Conservation (phyloP, 495 filamentous ascomycete genomes). For the Pseudotulostoma volvatum region DNA sequence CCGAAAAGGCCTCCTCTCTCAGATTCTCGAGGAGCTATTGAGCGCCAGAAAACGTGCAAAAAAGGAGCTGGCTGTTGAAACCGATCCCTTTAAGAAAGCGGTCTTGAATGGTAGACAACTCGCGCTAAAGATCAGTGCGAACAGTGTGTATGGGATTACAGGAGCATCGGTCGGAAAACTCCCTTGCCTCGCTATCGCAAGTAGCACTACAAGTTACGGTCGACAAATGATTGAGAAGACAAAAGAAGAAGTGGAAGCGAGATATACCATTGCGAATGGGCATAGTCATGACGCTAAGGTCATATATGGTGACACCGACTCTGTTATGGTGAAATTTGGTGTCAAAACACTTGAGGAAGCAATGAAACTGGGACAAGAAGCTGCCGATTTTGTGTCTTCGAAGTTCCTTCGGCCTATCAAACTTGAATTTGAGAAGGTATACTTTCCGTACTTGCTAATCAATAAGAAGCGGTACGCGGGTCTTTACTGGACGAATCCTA, state of each 20-base stretch:
- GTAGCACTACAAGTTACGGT: constrained; percentile 88
- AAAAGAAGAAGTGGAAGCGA: constrained; percentile 76
- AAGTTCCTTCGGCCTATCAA: constrained; percentile 96
- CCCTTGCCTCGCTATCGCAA: constrained; percentile 87
- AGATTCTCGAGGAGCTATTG: constrained; percentile 89
- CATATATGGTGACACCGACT: constrained; percentile 98
- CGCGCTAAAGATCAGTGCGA: constrained; percentile 90
- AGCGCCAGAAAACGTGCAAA: constrained; percentile 84
- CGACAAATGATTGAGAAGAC: constrained; percentile 98
- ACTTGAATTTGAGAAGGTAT: constrained; percentile 98
- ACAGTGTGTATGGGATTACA: constrained; percentile 95
- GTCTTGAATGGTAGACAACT: constrained; percentile 95
- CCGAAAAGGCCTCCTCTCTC: constrained; percentile 80
- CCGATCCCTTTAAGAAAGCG: constrained; percentile 91
- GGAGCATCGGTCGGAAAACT: constrained; percentile 92
- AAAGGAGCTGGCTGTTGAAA: constrained; percentile 77
- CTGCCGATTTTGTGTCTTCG: constrained; percentile 66
- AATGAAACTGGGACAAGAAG: constrained; percentile 91
- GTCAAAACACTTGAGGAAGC: constrained; percentile 64
- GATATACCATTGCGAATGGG: constrained; percentile 83
- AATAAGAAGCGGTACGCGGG: constrained; percentile 99
- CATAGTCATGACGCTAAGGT: constrained; percentile 89
- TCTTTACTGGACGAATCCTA: constrained; percentile 85
- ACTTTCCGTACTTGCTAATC: constrained; percentile 95
- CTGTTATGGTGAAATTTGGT: constrained; percentile 99